Conservation (phyloP, 1,139 yeast genomes). For the Sugiyamaella sp. region DNA sequence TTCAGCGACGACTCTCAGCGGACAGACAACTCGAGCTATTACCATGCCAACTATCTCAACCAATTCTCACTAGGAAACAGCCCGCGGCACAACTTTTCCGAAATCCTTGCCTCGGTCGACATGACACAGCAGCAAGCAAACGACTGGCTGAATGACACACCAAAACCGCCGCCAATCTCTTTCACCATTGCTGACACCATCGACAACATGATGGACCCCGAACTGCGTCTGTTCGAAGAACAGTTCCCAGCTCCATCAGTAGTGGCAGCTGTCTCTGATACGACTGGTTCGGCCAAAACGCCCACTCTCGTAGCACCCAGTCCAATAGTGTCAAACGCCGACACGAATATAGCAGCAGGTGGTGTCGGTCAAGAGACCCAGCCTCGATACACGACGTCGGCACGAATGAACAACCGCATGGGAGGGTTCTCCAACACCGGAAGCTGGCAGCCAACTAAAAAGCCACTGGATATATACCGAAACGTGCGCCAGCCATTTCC, state of each 20-base stretch:
- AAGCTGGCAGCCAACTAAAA: conserved; percentile 17
- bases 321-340: background rate
- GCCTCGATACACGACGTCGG: conserved; percentile 1
- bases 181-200: conserved; percentile 32
- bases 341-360: background rate
- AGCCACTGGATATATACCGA: conserved; percentile 81
- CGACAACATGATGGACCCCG: conserved; percentile 21
- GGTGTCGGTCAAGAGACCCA: background rate
- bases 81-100: conserved; percentile 28
- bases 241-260: background rate
- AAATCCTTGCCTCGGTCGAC: conserved; percentile 32
- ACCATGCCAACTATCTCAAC: conserved; percentile 27
- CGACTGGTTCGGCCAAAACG: background rate
- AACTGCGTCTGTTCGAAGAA: conserved; percentile 13
- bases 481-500: conserved; percentile 75
- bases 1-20: conserved; percentile 33
- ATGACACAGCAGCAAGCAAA: conserved; percentile 15
- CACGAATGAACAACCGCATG: conserved; percentile 9
- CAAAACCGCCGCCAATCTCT: conserved; percentile 34
- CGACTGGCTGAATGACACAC: conserved; percentile 31
- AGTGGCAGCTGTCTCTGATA: background rate
- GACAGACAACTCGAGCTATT: conserved; percentile 13
- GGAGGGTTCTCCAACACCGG: conserved; percentile 17
- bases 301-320: background rate
- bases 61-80: conserved; percentile 30